Evolutionary conservation across 164 flowering plant genomes (phyloP), one percentile per base, ranked within the genome.

Genomic region (Malania oleifera): DNA sequence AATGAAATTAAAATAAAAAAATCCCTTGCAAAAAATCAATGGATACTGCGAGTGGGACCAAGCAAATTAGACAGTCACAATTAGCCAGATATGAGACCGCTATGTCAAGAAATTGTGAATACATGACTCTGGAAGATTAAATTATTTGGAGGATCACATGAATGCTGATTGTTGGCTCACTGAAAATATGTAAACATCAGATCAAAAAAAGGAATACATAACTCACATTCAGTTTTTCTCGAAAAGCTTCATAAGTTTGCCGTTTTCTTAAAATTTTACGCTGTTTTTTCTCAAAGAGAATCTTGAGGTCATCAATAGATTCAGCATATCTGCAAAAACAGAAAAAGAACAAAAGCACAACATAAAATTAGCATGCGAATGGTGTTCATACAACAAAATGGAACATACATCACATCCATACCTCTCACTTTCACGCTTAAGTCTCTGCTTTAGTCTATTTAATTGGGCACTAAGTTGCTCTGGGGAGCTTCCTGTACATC

Each of bases 301-400:
- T 70, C 58, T 89, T 73, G 26, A 93, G 86, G 60, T 93, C 99
- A 49, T 90, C 97, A 66, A 93, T 84, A 37, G 99, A 80, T 47
- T 90, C 99, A 24, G 80, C 51, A 76, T 56, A 77, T 61, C 99
- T 90, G 86, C 75, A 71, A 46, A n/a, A n/a, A n/a, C n/a, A n/a
- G n/a, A n/a, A n/a, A n/a, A n/a, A 41, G 46, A 29, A 18, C 23
- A 20, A 1, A 34, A 51, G 35, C 15, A n/a, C n/a, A 44, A 20
- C 22, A 56, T 54, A 19, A 46, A 39, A 27, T 31, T 37, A 34
- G 54, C 34, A 26, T 10, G 29, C 14, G 3, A 31, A 18, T 43
- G 18, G 39, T 45, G 27, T 43, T 56, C 10, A 12, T 35, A 25
- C 22, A 1, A 57, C 22, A 44, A 24, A 45, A 39, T 44, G 12